Base-by-base conservation (phyloP, 352 stramenopile genomes). In the Phytopythium mirpurense region DNA sequence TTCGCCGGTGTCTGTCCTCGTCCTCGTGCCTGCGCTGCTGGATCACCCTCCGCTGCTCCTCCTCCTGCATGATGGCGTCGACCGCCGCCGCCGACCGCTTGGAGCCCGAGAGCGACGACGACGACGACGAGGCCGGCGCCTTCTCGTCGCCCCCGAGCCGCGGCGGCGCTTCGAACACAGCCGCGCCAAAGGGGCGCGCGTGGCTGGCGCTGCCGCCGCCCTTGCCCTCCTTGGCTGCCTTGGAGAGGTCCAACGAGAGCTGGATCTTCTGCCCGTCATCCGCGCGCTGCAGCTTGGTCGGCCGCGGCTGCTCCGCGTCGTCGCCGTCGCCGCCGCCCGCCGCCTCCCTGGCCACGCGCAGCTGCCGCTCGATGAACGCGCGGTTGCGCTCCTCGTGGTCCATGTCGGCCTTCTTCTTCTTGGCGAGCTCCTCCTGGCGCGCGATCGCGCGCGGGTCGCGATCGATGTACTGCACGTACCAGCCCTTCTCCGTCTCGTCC, bases 401-500 rank as follows among this genome's bases (percentile, higher is more conserved):
- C 51, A 98, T 62, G 18, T 95, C 88, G n/a, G 83, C 79, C 52
- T 91, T 83, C 48, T 80, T 82, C 66, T 95, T 95, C 55, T 90
- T 90, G 52, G 88, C 73, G 14, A 94, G 63, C 45, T 90, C 73
- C 61, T 97, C 78, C 56, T 97, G 83, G 12, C 88, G 79, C 23
- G 90, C 90, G 54, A 98, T 76, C 15, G 93, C 82, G 11, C 74
- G 78, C 27, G 93, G 90, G 72, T 99, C 95, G 6, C 93, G 73
- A 62, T 99, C 91, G 83, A 99, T 83, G 74, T 94, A 96, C 57
- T 96, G 92, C 7, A 99, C 88, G 71, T 97, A 98, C 96, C 96
- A 99, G 18, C 97, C 97, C 60, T 98, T 97, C 60, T 99, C 97
- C 14, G 96, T 99, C 70, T 99, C 96, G 62, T 99, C 97, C 29